Conservation (phyloP, 1,139 yeast genomes). For the Hyphopichia wangnamkhiaoensis region DNA sequence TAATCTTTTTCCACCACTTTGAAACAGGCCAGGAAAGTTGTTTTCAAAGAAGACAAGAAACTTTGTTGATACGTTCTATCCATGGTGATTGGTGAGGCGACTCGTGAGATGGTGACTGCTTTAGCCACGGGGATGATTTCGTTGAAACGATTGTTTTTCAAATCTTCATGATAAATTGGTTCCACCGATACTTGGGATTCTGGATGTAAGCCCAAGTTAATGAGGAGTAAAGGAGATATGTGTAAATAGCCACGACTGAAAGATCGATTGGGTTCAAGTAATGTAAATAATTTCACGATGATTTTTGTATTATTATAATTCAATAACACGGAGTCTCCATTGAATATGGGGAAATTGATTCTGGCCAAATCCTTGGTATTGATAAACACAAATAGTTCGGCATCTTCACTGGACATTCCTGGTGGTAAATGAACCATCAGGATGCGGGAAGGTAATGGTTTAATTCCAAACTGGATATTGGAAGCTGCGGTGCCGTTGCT, state of each 20-base stretch:
- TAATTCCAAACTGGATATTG: conserved; percentile 19
- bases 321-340: conserved; percentile 64
- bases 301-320: conserved; percentile 22
- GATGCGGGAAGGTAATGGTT: conserved; percentile 33
- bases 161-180: conserved; percentile 15
- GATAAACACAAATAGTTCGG: conserved; percentile 53
- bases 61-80: conserved; percentile 66
- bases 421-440: conserved; percentile 24
- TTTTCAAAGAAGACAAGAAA: conserved; percentile 62
- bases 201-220: conserved; percentile 46
- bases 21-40: conserved; percentile 56
- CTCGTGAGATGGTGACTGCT: conserved; percentile 60
- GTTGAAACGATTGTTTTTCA: conserved; percentile 17
- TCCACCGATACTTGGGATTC: conserved; percentile 30
- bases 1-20: conserved; percentile 67
- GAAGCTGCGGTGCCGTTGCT: not conserved
- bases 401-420: conserved; percentile 40
- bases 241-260: conserved; percentile 44
- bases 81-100: conserved; percentile 70
- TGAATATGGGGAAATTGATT: conserved; percentile 57
- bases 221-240: conserved; percentile 64
- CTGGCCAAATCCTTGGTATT: conserved; percentile 53
- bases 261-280: conserved; percentile 60
- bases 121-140: conserved; percentile 38
- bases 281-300: conserved; percentile 55